Base-by-base conservation (phyloP, 1,284 basidiomycete genomes). In the Mycena citricolor region DNA sequence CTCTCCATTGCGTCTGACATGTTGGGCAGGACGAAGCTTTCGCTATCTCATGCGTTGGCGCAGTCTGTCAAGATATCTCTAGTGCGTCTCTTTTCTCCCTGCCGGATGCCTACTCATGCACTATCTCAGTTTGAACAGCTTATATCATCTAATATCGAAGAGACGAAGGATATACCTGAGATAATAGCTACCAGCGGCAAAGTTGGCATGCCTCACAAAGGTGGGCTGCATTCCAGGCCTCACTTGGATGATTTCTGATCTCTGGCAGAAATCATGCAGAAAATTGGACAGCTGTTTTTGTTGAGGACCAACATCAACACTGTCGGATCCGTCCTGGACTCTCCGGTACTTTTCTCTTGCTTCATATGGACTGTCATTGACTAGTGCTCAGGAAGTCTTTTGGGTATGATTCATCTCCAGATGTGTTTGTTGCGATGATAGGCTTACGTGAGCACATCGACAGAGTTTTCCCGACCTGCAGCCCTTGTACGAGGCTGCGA, bases 51-150 rank as follows among this genome's bases (percentile, higher is more conserved):
- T 64, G 94, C 94, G 0, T 77, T 98, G 26, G 86, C 94, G 6
- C 94, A 97, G 74, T 94, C 91, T 12, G 94, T 95, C 57, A 98
- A 97, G 71, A 97, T 98, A 64, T 94, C 92, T 14, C 68, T 94
- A 61, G 87, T 88, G 52, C 42, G 70, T 61, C 29, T 34, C 24
- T 7, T 22, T 30, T 35, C 17, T 32, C 19, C n/a, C 14, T 44
- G 14, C 12, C 34, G 23, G 5, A 8, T 19, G 14, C 48, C 35
- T 29, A 22, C 21, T 42, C 37, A 42, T 46, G 39, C 41, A 23
- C 21, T 13, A 13, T 36, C 19, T 24, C 45, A 90, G 78, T 94
- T 94, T 57, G 94, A 98, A 68, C 90, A 91, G 44, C 77, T 95
- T 39, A 94, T 98, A 57, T 90, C 90, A 26, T 82, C 83, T 19